A percentile compares a stretch with the other conserved stretches of the same genome.
Conservation (phyloP, 192 early-diverging fungal species). For the Lobulomyces angularis region DNA sequence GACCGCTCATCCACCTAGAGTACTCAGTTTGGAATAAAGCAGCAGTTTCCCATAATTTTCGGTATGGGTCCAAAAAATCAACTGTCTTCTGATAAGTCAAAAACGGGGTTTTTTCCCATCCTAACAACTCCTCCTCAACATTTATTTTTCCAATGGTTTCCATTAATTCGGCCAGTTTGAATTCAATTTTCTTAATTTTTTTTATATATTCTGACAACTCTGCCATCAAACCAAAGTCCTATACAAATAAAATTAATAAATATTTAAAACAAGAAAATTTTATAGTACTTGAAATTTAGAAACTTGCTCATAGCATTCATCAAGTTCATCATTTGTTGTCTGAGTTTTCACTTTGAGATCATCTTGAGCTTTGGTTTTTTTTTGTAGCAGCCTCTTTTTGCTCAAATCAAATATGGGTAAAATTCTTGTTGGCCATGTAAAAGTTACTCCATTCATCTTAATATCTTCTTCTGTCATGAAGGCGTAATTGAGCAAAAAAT, state of each 20-base stretch:
- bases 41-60: slow-evolving; percentile 48
- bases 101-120: slow-evolving; percentile 46
- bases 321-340: slow-evolving; percentile 36
- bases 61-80: slow-evolving; percentile 41
- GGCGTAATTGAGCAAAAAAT: slow-evolving; percentile 42
- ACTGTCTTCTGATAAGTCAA: slow-evolving; percentile 34
- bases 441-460: slow-evolving; percentile 48
- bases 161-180: slow-evolving; percentile 27
- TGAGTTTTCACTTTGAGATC: slow-evolving; percentile 44
- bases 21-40: slow-evolving; percentile 39
- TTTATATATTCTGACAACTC: slow-evolving; percentile 47
- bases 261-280: not conserved
- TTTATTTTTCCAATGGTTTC: slow-evolving; percentile 33
- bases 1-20: slow-evolving; percentile 40
- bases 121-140: slow-evolving; percentile 43
- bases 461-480: slow-evolving; percentile 50
- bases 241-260: slow-evolving; percentile 1
- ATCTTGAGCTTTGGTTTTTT: slow-evolving; percentile 50
- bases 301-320: slow-evolving; percentile 42
- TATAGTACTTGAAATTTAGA: slow-evolving; percentile 35
- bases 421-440: slow-evolving; percentile 53
- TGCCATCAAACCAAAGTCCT: slow-evolving; percentile 46
- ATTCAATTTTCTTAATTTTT: slow-evolving; percentile 39
- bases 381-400: slow-evolving; percentile 49
- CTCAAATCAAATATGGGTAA: slow-evolving; percentile 48